Evolutionary conservation across 2,329 filamentous ascomycete species (phyloP), one percentile per base, ranked within the genome.

Genomic region (Colletotrichum navitas): DNA sequence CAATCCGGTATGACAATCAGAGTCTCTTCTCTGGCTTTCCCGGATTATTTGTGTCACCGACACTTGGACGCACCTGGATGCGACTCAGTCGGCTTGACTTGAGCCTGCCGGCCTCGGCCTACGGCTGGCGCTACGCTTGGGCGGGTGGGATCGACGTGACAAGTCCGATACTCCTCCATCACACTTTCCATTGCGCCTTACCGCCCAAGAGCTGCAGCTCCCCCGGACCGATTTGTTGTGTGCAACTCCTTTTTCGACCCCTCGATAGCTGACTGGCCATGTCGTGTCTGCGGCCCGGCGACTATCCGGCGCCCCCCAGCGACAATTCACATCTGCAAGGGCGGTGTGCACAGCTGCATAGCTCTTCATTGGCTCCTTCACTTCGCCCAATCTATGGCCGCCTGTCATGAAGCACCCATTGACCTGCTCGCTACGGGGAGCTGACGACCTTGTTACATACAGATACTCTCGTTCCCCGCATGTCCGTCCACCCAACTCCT

Each of bases 401-500:
- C 47, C 34, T 39, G 18, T 63, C 59, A 60, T 54, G 43, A 49
- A 68, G 47, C 66, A 45, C 60, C 34, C 55, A 47, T 64, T 64
- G 45, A 41, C 36, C 54, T 55, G 43, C 32, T 56, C 43, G 24
- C 47, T 52, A 24, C 65, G 58, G 24, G 58, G 61, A 68, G 59
- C 65, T 68, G 41, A 59, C 47, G 45, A 55, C 52, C 21, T 8
- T 52, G 34, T 26, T 39, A 43, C 52, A 29, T 36, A 16, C 43
- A n/a, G 21, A 45, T 45, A n/a, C 26, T 63, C 56, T 26, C 49
- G 47, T 71, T 58, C 66, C 70, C 70, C 70, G 66, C 70, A 62
- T 72, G 70, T 66, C 61, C 61, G 63, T 58, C 62, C 54, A 49
- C 24, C 66, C 39, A 16, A 69, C 14, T 61, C 41, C 55, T 54